Conservation (phyloP, 257 asterid genomes). For the Gardenia jasminoides region DNA sequence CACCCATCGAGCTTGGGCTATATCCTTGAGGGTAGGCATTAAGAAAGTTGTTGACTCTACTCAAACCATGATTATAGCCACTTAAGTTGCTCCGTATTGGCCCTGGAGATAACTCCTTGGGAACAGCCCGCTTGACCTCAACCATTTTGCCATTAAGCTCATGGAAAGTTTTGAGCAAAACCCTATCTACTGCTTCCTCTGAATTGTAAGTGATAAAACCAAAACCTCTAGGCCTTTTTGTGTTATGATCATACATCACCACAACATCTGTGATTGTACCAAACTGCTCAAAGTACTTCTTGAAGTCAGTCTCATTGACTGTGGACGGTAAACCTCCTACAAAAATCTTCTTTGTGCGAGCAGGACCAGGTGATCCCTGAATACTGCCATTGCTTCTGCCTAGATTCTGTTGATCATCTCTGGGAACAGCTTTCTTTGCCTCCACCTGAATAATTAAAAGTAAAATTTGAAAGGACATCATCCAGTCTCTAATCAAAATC, state of each 20-base stretch:
- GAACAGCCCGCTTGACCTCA: conserved; percentile 82
- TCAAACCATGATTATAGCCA: conserved; percentile 49
- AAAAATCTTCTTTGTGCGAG: conserved; percentile 75
- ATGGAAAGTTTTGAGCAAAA: conserved; percentile 66
- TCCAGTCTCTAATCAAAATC: neutral
- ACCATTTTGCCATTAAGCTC: conserved; percentile 88
- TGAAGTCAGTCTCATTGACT: conserved; percentile 77
- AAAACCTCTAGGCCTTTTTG: conserved; percentile 95
- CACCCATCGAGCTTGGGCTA: conserved; percentile 43
- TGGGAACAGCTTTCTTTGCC: conserved; percentile 92
- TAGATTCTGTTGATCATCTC: conserved; percentile 54
- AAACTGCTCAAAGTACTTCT: conserved; percentile 76
- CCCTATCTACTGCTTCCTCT: conserved; percentile 83
- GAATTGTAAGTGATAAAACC: conserved; percentile 80
- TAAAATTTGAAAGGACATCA: conserved; percentile 8
- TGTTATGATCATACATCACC: conserved; percentile 92
- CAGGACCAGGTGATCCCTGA: conserved; percentile 71
- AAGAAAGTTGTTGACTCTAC: conserved; percentile 44
- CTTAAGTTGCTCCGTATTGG: conserved; percentile 54
- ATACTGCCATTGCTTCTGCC: conserved; percentile 44
- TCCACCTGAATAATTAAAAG: conserved; percentile 61
- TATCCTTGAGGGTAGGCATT: conserved; percentile 51
- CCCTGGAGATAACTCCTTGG: conserved; percentile 74
- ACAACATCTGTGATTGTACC: conserved; percentile 79
- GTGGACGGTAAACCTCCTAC: conserved; percentile 91